Percentiles rank a stretch among this genome's conserved stretches.
Conservation (phyloP, 192 early-diverging fungal genomes). For the Gaertneriomyces sp. region DNA sequence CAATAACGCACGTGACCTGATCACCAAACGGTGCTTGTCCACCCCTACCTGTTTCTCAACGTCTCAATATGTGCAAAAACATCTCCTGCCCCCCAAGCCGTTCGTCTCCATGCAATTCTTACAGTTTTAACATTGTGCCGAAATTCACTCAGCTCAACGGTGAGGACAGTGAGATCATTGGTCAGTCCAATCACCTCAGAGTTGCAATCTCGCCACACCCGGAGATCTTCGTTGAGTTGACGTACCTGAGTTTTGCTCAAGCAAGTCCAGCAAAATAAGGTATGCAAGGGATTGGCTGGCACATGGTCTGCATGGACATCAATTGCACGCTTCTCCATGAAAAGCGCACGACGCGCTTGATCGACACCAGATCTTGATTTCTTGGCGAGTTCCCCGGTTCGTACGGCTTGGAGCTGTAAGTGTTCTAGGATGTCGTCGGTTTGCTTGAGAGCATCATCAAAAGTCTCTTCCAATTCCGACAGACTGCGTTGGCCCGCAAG, state of each 20-base stretch:
- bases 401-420: slow-evolving; percentile 5
- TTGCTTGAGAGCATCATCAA: slow-evolving; percentile 11
- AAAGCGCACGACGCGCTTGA: background rate
- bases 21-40: no score
- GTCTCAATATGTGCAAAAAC: slow-evolving; percentile 14
- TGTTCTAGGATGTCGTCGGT: slow-evolving; percentile 14
- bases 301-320: background rate
- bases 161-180: slow-evolving; percentile 7
- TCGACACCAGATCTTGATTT: slow-evolving; percentile 7
- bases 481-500: background rate
- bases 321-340: slow-evolving; percentile 1
- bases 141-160: slow-evolving; percentile 13
- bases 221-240: slow-evolving; percentile 22
- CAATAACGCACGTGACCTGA: no score
- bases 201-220: slow-evolving; percentile 18
- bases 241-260: slow-evolving; percentile 16
- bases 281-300: background rate
- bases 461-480: slow-evolving; percentile 16
- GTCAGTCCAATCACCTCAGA: slow-evolving; percentile 3
- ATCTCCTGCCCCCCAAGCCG: slow-evolving; percentile 8
- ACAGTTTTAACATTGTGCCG: slow-evolving; percentile 20
- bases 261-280: slow-evolving; percentile 6
- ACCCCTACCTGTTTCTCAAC: background rate
- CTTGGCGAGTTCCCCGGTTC: background rate
- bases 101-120: slow-evolving; percentile 12